A percentile compares a stretch with the other conserved stretches of the same genome.
Conservation (phyloP, 2,329 filamentous ascomycete species). For the Fusarium sambucinum region DNA sequence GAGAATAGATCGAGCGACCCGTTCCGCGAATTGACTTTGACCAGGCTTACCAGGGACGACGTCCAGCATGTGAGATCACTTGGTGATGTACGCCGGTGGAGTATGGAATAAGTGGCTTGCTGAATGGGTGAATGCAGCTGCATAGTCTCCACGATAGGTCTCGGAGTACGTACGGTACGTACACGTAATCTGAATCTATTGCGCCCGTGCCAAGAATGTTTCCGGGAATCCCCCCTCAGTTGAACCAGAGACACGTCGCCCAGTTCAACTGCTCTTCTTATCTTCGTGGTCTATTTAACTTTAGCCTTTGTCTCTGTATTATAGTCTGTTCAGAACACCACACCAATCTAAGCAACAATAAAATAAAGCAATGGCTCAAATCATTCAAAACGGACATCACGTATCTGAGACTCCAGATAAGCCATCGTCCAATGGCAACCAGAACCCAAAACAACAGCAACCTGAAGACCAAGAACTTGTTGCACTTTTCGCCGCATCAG, state of each 20-base stretch:
- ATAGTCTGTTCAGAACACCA: background rate
- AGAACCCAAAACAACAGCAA: background rate
- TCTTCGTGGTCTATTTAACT: background rate
- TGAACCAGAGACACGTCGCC: background rate
- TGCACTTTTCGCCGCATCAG: background rate
- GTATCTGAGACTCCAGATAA: background rate
- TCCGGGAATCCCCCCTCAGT: background rate
- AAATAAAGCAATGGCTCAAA: background rate
- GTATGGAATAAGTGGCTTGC: background rate
- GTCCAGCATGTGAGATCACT: background rate
- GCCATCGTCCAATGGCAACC: background rate
- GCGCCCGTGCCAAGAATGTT: background rate
- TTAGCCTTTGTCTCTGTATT: background rate
- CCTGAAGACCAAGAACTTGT: constrained; percentile 5
- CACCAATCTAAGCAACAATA: background rate
- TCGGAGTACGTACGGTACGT: background rate
- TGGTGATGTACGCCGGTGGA: background rate
- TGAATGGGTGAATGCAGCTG: background rate
- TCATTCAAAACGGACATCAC: background rate
- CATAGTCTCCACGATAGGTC: background rate
- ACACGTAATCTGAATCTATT: background rate
- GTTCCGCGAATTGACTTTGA: background rate
- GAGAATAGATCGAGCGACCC: background rate
- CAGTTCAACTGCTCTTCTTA: background rate
- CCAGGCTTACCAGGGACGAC: background rate